Base-by-base conservation (phyloP, 139 green algal species). In the Nannochloris sp. region DNA sequence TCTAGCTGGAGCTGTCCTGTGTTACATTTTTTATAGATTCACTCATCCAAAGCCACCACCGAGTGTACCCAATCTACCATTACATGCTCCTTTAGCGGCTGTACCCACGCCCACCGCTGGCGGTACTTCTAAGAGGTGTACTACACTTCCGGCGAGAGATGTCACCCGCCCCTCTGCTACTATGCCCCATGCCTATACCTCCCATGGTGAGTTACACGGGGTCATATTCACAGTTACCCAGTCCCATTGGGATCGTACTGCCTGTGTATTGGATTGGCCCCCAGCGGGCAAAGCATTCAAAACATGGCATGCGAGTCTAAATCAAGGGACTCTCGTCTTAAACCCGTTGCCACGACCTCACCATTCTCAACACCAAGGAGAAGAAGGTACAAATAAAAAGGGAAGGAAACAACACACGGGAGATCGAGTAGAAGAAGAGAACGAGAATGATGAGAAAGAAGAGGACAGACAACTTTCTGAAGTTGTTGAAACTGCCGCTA, bases 251-350 rank as follows among this genome's bases (percentile, higher is more conserved):
- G 31, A 3, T 2, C 35, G 56, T 14, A 15, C 24, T 4, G 54
- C 54, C 25, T 56, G 32, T 1, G 36, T 73, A 38, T 27, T 31
- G 6, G 37, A 72, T 44, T 77, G 70, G 70, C 70, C 70, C 15
- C 70, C 70, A 27, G 45, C 53, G 1, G 29, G 7, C 13, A 36
- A 5, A 23, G 19, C 30, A 10, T 67, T 72, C 27, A 35, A 53
- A 4, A 32, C 57, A 9, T 77, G 64, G 64, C 19, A 62, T 37
- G 70, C 70, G 14, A 60, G 19, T 15, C n/a, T 77, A 29, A 36
- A 55, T 23, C 56, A 68, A 10, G 70, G 70, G 24, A 77, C 70
- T 6, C 37, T 77, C 25, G 47, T 77, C 24, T 62, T 77, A 35
- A 27, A 35, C 3, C 59, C 70, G 19, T 25, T 35, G 19, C n/a